A percentile compares a stretch with the other conserved stretches of the same genome.
These are phyloP conservation scores for Sungouiozyma ichnusensis DNA, from an alignment of 805 yeast species.

Conservation along the genomic window DNA sequence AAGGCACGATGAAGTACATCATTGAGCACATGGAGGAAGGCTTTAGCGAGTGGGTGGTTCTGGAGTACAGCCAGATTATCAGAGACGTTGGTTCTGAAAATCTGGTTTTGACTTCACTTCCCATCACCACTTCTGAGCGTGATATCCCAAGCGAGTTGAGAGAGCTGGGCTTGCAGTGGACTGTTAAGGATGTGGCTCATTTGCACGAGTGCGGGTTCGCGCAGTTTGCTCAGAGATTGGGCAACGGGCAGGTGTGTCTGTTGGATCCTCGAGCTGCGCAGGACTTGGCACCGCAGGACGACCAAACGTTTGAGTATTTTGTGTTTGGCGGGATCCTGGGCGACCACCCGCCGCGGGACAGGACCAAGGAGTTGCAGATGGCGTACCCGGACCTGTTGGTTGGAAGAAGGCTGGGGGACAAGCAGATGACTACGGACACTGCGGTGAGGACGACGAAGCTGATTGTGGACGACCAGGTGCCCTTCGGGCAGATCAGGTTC, in stretches of 20 bases:
- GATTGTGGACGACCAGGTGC: slow-evolving; percentile 48
- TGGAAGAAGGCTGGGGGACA: slow-evolving; percentile 76
- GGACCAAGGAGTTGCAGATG: slow-evolving; percentile 77
- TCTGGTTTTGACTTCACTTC: slow-evolving; percentile 66
- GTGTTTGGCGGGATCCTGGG: slow-evolving; percentile 96
- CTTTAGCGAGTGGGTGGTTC: slow-evolving; percentile 88
- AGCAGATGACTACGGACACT: slow-evolving; percentile 97
- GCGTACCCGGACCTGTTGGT: slow-evolving; percentile 61
- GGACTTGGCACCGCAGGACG: slow-evolving; percentile 67
- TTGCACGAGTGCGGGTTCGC: slow-evolving; percentile 16
- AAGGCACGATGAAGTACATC: slow-evolving; percentile 90
- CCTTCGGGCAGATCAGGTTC: slow-evolving; percentile 67
- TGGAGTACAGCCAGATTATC: slow-evolving; percentile 78
- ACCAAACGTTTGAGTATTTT: slow-evolving; percentile 62
- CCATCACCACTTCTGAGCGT: slow-evolving; percentile 43
- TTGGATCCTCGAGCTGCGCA: slow-evolving; percentile 79
- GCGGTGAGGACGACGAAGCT: slow-evolving; percentile 86
- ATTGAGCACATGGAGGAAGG: slow-evolving; percentile 98
- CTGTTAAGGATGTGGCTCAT: slow-evolving; percentile 57
- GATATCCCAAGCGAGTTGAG: slow-evolving; percentile 55
- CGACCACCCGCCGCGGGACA: slow-evolving; percentile 82
- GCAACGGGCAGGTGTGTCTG: slow-evolving; percentile 54
- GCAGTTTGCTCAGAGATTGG: slow-evolving; percentile 32
- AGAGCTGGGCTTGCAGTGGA: slow-evolving; percentile 68
- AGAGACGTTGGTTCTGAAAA: slow-evolving; percentile 73